phyloP scores from a whole-genome alignment of 176 grass and related monocot genomes.

The Zoysia japonica region DNA sequence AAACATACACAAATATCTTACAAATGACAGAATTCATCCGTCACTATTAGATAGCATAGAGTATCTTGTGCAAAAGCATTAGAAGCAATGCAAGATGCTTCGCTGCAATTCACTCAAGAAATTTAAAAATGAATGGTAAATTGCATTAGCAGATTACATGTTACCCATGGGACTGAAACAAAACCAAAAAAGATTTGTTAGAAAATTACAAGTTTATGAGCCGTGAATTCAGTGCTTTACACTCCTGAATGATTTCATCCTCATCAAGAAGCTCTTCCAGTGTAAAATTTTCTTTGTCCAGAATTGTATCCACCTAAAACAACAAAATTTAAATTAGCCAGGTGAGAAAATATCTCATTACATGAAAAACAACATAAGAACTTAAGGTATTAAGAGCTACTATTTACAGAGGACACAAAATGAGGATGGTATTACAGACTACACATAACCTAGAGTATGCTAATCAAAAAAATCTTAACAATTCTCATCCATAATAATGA shows the following conservation, averaged over 20 bases:
- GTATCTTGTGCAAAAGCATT: slow-evolving; percentile 20
- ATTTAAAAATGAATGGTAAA: slow-evolving; percentile 5
- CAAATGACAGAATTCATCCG: slow-evolving; percentile 11
- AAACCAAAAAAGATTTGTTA: neutral
- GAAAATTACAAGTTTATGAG: slow-evolving; percentile 95
- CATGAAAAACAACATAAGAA: neutral
- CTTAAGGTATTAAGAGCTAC: neutral
- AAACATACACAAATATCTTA: slow-evolving; percentile 8
- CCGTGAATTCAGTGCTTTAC: slow-evolving; percentile 91
- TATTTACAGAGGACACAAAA: slow-evolving; percentile 21
- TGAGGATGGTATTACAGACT: neutral
- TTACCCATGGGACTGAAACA: neutral
- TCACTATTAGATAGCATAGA: neutral
- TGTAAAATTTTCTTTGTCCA: slow-evolving; percentile 98
- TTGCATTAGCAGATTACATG: neutral
- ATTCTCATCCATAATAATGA: neutral
- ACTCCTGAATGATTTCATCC: slow-evolving; percentile 99
- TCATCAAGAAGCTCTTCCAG: slow-evolving; percentile 98
- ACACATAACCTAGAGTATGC: neutral
- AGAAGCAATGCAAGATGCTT: neutral
- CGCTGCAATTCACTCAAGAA: neutral
- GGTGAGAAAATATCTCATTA: slow-evolving; percentile 4
- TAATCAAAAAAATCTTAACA: neutral
- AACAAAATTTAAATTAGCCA: slow-evolving; percentile 31
- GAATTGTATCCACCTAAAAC: slow-evolving; percentile 93